These are phyloP conservation scores for Agapanthus africanus DNA, from an alignment of 106 monocot species.

Conservation along the genomic window DNA sequence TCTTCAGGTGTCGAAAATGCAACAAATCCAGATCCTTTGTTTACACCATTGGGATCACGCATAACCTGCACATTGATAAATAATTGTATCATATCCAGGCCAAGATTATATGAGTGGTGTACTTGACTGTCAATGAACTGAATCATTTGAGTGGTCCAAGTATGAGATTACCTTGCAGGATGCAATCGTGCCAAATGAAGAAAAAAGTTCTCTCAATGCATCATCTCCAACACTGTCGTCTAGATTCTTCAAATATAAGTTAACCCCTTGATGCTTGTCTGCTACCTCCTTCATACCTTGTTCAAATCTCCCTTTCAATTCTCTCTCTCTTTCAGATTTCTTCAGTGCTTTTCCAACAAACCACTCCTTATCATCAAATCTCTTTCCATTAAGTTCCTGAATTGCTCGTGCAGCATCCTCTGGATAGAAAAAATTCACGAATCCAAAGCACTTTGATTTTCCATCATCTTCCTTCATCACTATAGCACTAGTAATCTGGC, in stretches of 20 bases:
- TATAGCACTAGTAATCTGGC: slow-evolving; percentile 66
- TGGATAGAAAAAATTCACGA: slow-evolving; percentile 84
- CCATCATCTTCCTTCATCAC: slow-evolving; percentile 84
- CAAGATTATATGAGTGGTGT: neutral
- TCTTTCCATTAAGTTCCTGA: slow-evolving; percentile 70
- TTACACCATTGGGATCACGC: slow-evolving; percentile 26
- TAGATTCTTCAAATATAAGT: slow-evolving; percentile 89
- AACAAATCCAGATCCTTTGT: slow-evolving; percentile 26
- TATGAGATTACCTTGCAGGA: slow-evolving; percentile 66
- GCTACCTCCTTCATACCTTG: slow-evolving; percentile 49
- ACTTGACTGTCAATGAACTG: slow-evolving; percentile 51
- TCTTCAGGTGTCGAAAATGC: slow-evolving; percentile 22
- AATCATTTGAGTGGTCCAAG: slow-evolving; percentile 14
- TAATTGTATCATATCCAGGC: neutral
- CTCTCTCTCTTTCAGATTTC: slow-evolving; percentile 80
- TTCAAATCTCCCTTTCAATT: slow-evolving; percentile 66
- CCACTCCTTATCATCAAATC: slow-evolving; percentile 81
- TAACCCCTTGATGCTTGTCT: slow-evolving; percentile 65
- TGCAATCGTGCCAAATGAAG: slow-evolving; percentile 62
- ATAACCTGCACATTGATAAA: slow-evolving; percentile 17
- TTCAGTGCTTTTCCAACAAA: slow-evolving; percentile 93
- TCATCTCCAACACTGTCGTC: slow-evolving; percentile 73
- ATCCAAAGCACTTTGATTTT: slow-evolving; percentile 86
- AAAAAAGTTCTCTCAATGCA: slow-evolving; percentile 64
- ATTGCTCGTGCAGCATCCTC: slow-evolving; percentile 79